These are phyloP conservation scores for Phaffia tasmanica DNA, from an alignment of 768 basidiomycete genomes.

Conservation along the genomic window DNA sequence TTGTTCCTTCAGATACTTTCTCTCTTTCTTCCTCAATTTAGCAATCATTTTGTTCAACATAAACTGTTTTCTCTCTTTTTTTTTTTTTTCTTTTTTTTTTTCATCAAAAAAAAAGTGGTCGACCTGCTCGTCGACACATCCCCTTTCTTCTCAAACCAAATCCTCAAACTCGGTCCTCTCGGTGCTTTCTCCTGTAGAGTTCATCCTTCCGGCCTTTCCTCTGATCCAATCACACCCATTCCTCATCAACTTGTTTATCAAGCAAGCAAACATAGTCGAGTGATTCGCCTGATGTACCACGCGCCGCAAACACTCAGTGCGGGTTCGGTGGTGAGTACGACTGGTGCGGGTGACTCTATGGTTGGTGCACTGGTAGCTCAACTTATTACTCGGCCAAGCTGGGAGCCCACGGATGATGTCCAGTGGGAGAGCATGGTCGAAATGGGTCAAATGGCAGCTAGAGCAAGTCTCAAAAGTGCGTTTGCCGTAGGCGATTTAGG, in stretches of 20 bases:
- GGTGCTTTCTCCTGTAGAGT: slow-evolving; percentile 31
- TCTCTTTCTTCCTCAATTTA: neutral
- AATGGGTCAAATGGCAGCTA: slow-evolving; percentile 18
- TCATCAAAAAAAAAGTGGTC: slow-evolving; percentile 39
- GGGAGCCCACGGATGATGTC: neutral
- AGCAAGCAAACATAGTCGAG: slow-evolving; percentile 29
- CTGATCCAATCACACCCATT: slow-evolving; percentile 26
- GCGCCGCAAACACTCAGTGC: slow-evolving; percentile 46
- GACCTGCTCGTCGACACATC: slow-evolving; percentile 73
- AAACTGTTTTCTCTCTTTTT: neutral
- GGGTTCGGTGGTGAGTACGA: slow-evolving; percentile 53
- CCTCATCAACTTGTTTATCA: slow-evolving; percentile 9
- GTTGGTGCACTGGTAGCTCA: slow-evolving; percentile 71
- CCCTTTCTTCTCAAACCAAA: slow-evolving; percentile 69
- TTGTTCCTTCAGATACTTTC: neutral
- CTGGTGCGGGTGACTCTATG: slow-evolving; percentile 84
- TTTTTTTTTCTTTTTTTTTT: neutral
- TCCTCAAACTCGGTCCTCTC: slow-evolving; percentile 70
- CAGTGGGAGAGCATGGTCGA: slow-evolving; percentile 14
- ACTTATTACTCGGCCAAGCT: slow-evolving; percentile 36
- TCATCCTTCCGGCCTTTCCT: neutral
- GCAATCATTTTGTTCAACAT: neutral
- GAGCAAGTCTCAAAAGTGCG: slow-evolving; percentile 6
- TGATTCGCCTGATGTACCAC: slow-evolving; percentile 60
- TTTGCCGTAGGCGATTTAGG: slow-evolving; percentile 8